Conservation (phyloP, 495 filamentous ascomycete genomes). For the Aspergillus coremiiformis region DNA sequence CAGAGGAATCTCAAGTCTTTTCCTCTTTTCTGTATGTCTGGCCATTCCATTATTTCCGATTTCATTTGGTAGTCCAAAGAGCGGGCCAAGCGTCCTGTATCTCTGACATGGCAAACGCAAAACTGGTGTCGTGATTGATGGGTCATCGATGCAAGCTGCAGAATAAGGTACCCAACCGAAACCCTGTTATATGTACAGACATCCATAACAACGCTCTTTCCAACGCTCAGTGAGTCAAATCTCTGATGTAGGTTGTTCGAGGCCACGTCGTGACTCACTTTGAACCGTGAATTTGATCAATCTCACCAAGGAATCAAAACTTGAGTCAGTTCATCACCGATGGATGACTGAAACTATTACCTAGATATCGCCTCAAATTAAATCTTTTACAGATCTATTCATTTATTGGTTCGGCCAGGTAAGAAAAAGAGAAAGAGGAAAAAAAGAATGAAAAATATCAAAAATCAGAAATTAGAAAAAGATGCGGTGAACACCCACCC, state of each 20-base stretch:
- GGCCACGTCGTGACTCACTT: not conserved
- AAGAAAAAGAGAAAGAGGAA: conserved; percentile 1
- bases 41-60: not conserved
- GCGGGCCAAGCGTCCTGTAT: conserved; percentile 3
- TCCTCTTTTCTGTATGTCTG: not conserved
- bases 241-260: not conserved
- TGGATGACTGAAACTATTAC: not conserved
- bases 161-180: conserved; percentile 21
- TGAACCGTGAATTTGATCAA: too few relatives aligned
- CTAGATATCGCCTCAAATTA: not conserved
- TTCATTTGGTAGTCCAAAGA: not conserved
- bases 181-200: not conserved
- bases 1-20: not conserved
- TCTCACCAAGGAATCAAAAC: too few relatives aligned
- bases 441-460: conserved; percentile 3
- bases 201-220: not conserved
- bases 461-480: conserved; percentile 24
- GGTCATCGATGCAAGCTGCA: conserved; percentile 12
- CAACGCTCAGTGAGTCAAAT: not conserved
- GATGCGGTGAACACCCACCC: conserved; percentile 33
- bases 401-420: not conserved
- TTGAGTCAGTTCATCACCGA: too few relatives aligned
- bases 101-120: conserved; percentile 2
- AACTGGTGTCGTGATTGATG: not conserved
- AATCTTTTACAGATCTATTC: not conserved